phyloP scores from a whole-genome alignment of 495 filamentous ascomycete species.

The Sordaria brevicollis region DNA sequence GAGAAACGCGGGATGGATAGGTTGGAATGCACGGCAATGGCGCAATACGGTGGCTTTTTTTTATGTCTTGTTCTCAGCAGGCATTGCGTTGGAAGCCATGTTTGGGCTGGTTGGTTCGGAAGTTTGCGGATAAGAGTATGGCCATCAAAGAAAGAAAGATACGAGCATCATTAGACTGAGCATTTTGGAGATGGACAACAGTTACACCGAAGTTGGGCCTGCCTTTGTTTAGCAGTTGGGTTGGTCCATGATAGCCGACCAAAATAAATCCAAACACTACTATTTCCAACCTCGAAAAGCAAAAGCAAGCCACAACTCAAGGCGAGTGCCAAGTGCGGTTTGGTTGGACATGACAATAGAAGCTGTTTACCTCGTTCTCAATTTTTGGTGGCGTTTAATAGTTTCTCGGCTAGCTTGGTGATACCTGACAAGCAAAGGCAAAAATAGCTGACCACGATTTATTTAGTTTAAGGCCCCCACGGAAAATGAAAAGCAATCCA shows the following conservation, averaged over 20 bases:
- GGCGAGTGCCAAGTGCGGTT: neutral
- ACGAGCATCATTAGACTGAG: neutral
- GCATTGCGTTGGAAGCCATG: neutral
- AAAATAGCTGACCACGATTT: neutral
- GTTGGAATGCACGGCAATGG: neutral
- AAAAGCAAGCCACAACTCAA: neutral
- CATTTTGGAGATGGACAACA: neutral
- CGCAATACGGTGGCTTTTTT: neutral
- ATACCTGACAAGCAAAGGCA: neutral
- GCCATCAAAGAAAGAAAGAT: neutral
- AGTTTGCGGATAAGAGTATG: neutral
- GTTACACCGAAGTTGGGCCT: neutral
- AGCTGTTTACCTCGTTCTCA: neutral
- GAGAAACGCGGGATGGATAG: neutral
- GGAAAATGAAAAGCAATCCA: neutral
- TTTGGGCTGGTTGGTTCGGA: neutral
- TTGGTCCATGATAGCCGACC: neutral
- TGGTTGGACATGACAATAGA: neutral
- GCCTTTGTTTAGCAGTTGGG: neutral
- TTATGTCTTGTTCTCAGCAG: neutral
- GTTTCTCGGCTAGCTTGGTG: neutral
- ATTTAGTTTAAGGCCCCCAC: neutral
- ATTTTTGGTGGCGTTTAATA: neutral
- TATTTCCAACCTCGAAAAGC: neutral
- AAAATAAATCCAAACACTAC: neutral